Evolutionary conservation across 345 rosid species (phyloP).

Genomic region (Salix caprea): DNA sequence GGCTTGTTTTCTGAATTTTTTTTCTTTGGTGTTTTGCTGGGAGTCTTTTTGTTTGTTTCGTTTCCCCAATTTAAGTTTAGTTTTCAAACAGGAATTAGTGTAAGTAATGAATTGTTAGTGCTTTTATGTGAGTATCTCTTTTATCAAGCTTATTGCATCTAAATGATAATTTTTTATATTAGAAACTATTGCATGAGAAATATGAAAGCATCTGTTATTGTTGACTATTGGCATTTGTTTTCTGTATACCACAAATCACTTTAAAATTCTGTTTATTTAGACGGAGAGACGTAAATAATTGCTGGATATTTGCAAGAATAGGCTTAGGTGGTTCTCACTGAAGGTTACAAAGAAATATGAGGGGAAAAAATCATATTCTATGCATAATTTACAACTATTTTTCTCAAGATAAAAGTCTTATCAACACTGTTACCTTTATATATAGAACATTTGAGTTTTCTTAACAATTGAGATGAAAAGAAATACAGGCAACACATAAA

Average conservation of each 20-base stretch:
- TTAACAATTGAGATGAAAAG: neutral
- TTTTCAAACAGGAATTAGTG: neutral
- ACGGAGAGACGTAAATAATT: neutral
- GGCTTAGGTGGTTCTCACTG: neutral
- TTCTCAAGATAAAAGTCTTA: neutral
- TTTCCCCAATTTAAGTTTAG: neutral
- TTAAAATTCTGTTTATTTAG: neutral
- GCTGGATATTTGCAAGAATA: neutral
- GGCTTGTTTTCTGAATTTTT: slow-evolving; percentile 38
- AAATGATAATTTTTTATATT: neutral
- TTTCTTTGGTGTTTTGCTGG: neutral
- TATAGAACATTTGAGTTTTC: neutral
- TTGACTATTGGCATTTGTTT: neutral
- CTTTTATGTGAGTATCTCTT: neutral
- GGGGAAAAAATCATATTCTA: neutral
- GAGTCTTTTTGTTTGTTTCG: neutral
- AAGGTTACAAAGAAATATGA: neutral
- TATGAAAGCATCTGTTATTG: neutral
- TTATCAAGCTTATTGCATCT: neutral
- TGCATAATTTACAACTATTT: neutral
- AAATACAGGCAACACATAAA: neutral
- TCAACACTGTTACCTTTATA: neutral
- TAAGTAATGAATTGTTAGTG: neutral
- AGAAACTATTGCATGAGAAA: neutral
- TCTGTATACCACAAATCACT: neutral